These are phyloP conservation scores for Ustilago esculenta DNA, from an alignment of 1,284 basidiomycete genomes.

Conservation along the genomic window DNA sequence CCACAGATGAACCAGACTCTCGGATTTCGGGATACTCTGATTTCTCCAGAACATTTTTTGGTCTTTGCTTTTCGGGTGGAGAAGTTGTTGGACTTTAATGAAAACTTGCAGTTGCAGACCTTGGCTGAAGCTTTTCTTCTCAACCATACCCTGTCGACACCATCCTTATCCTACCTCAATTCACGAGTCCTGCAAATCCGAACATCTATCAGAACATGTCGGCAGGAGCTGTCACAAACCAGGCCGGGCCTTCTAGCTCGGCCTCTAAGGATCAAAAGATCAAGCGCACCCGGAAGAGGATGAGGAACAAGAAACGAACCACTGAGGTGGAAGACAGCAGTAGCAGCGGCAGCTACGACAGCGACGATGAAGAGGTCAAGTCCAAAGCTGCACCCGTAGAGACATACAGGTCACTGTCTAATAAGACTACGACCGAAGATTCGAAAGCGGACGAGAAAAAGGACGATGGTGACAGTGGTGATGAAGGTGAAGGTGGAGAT, in stretches of 20 bases:
- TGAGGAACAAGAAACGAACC: slow-evolving; percentile 42
- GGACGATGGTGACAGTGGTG: slow-evolving; percentile 13
- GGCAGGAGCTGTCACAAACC: neutral
- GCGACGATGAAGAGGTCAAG: slow-evolving; percentile 22
- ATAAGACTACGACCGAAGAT: neutral
- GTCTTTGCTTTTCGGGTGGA: slow-evolving; percentile 17
- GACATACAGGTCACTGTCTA: neutral
- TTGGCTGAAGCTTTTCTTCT: neutral
- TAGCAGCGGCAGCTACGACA: slow-evolving; percentile 23
- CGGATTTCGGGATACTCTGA: slow-evolving; percentile 23
- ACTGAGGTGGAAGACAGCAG: slow-evolving; percentile 30
- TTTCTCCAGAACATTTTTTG: slow-evolving; percentile 4
- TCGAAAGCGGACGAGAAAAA: slow-evolving; percentile 1
- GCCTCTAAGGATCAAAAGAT: slow-evolving; percentile 24
- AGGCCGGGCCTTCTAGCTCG: slow-evolving; percentile 20
- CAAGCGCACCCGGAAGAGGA: slow-evolving; percentile 31
- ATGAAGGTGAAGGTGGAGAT: slow-evolving; percentile 9
- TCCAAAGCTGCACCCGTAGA: slow-evolving; percentile 7
- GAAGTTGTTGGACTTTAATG: slow-evolving; percentile 10
- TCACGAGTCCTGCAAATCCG: too few relatives aligned
- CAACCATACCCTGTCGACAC: neutral
- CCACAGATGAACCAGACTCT: too few relatives aligned
- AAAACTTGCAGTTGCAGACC: neutral
- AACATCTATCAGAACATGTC: neutral
- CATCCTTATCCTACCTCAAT: too few relatives aligned